phyloP scores from a whole-genome alignment of 257 asterid species.

The Hygrophila difformis region DNA sequence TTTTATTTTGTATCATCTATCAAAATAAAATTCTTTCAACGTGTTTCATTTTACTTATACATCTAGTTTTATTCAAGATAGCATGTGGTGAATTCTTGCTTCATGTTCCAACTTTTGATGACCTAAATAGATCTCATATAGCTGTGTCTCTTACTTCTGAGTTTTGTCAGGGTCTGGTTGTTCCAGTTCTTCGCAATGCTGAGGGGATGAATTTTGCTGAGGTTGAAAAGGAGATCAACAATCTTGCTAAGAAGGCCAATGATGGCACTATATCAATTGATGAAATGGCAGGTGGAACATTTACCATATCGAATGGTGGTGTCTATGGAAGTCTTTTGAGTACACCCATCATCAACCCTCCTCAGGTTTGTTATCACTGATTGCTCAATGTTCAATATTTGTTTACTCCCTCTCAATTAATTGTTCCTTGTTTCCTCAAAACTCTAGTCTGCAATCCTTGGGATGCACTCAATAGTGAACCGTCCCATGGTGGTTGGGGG shows the following conservation, averaged over 20 bases:
- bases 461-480: constrained; percentile 92
- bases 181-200: constrained; percentile 89
- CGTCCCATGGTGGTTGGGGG: constrained; percentile 99
- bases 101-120: background rate
- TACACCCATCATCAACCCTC: constrained; percentile 97
- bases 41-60: background rate
- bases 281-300: constrained; percentile 97
- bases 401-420: background rate
- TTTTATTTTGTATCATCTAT: background rate
- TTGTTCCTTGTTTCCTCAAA: constrained; percentile 8
- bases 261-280: constrained; percentile 91
- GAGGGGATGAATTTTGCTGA: constrained; percentile 91
- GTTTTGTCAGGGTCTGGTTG: constrained; percentile 78
- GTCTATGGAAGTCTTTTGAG: constrained; percentile 96
- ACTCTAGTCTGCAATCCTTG: constrained; percentile 87
- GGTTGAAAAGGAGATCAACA: constrained; percentile 83
- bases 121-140: too few species aligned
- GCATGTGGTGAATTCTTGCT: constrained; percentile 1
- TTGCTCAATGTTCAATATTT: background rate
- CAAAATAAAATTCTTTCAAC: background rate
- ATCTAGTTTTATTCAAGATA: constrained; percentile 2
- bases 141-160: constrained; percentile 5
- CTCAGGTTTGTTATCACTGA: constrained; percentile 53
- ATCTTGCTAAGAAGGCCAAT: constrained; percentile 83
- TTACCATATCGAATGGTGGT: constrained; percentile 97